Base-by-base conservation (phyloP, 345 rosid genomes). In the Ceriops decandra region DNA sequence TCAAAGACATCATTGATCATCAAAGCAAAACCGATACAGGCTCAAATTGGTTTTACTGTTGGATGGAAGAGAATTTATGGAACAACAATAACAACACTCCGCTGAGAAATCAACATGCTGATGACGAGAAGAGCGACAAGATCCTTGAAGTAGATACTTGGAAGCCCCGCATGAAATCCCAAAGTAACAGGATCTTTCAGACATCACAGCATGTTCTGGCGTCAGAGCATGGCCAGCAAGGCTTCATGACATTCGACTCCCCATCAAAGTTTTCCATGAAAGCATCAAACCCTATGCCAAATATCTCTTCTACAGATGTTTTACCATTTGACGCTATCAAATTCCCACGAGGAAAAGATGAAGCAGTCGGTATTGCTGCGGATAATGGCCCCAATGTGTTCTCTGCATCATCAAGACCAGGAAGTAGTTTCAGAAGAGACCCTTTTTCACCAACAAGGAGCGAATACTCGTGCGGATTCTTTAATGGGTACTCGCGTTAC, bases 31-130 rank as follows among this genome's bases (percentile, higher is more conserved):
- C 83, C n/a, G 77, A 70, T 33, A 62, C 71, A 59, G 85, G 85
- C 58, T 74, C 89, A 5, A 83, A 82, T 70, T 86, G 97, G 87
- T 78, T 93, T 68, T 92, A 86, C 69, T 86, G 68, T 6, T 93
- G 98, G 93, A 90, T 86, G 86, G 90, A 93, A 62, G 95, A 86
- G 60, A 83, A 68, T 46, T 70, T 77, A 31, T 66, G 82, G 89
- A 83, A 79, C 63, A 76, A 75, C 66, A 57, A 64, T 9, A 70
- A 70, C 19, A 73, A 46, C 47, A 77, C 71, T 67, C 57, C 73
- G 24, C 53, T 30, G 42, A 73, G 74, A 78, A 76, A 52, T 46
- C 69, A 52, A 21, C 64, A 52, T 35, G 64, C 67, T 52, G 80
- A 76, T 24, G 76, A 76, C 36, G 76, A 71, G 47, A 76, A 52